Evolutionary conservation across 83 land plant genomes (phyloP).

Genomic region (Isoetes engelmannii): DNA sequence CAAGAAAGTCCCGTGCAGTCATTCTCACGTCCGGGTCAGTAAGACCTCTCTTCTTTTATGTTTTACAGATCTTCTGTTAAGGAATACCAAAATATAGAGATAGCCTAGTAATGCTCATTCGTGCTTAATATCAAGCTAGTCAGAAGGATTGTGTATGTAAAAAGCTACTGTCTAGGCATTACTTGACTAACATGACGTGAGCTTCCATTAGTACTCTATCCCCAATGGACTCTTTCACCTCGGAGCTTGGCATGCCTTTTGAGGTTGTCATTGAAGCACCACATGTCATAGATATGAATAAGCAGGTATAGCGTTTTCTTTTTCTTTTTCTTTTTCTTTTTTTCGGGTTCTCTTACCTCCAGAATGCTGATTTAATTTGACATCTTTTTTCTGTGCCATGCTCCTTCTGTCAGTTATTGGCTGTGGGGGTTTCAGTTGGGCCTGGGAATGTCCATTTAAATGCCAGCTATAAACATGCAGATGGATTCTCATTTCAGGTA

Average conservation of each 20-base stretch:
- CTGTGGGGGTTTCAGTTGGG: slow-evolving; percentile 57
- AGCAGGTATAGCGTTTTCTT: slow-evolving; percentile 45
- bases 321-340: background rate
- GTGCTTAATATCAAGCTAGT: no score
- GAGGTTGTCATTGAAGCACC: slow-evolving; percentile 85
- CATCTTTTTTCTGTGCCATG: no score
- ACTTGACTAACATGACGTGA: background rate
- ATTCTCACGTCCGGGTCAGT: slow-evolving; percentile 91
- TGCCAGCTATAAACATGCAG: slow-evolving; percentile 95
- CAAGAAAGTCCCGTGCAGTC: slow-evolving; percentile 54
- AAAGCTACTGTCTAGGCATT: no score
- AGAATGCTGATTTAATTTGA: no score
- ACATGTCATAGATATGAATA: slow-evolving; percentile 76
- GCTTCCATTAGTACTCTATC: slow-evolving; percentile 66
- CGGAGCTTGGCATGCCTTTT: slow-evolving; percentile 93
- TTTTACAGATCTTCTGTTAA: background rate
- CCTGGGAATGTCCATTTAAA: slow-evolving; percentile 63
- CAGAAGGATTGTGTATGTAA: no score
- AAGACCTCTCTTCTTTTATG: background rate
- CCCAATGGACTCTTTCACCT: slow-evolving; percentile 85
- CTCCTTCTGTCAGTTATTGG: slow-evolving; percentile 54
- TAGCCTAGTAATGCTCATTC: no score
- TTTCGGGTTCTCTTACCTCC: no score
- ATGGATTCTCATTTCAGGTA: slow-evolving; percentile 78
- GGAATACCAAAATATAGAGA: no score